Conservation (phyloP, 202 grass and related monocot genomes). For the Sporobolus alterniflorus region DNA sequence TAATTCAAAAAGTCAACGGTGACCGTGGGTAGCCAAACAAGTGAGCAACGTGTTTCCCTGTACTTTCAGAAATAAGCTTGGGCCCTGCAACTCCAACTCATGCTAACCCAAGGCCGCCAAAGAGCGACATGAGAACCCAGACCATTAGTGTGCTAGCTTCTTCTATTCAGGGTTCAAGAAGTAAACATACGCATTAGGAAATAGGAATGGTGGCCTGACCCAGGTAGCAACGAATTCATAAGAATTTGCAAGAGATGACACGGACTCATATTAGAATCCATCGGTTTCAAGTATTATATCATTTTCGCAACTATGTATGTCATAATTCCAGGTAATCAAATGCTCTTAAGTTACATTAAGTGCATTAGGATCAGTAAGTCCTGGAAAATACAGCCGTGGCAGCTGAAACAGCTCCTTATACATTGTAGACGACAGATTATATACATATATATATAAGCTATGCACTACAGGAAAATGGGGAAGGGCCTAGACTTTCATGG, state of each 20-base stretch:
- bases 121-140: too few species aligned
- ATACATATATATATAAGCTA: conserved; percentile 35
- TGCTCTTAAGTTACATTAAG: conserved; percentile 3
- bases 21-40: too few species aligned
- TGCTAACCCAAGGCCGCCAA: too few species aligned
- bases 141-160: too few species aligned
- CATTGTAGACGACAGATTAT: conserved; percentile 30
- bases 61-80: too few species aligned
- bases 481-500: conserved; percentile 25
- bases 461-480: conserved; percentile 26
- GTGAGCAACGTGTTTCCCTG: too few species aligned
- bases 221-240: too few species aligned
- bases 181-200: too few species aligned
- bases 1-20: too few species aligned
- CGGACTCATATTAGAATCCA: background rate
- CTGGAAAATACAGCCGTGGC: conserved; percentile 38
- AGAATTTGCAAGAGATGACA: background rate
- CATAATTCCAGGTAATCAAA: conserved; percentile 4
- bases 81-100: too few species aligned
- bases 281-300: background rate
- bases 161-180: too few species aligned
- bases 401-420: conserved; percentile 54
- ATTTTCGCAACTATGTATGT: background rate
- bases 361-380: background rate
- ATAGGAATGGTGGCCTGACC: too few species aligned